Evolutionary conservation across 2,329 filamentous ascomycete species (phyloP).

Genomic region (Apiospora hydei): DNA sequence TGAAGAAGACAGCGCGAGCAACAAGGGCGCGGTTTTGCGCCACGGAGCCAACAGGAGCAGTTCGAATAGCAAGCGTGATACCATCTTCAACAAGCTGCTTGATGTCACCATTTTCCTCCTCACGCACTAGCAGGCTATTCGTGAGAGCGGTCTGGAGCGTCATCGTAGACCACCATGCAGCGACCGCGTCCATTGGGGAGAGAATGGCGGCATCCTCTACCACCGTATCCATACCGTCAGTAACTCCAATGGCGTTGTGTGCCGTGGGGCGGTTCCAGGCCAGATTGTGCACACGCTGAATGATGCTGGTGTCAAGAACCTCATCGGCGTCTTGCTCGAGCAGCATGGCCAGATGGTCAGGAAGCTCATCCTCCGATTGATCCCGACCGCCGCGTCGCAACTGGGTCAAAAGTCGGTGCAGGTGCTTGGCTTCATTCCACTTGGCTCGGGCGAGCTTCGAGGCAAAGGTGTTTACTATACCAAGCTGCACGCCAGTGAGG

Average conservation of each 20-base stretch:
- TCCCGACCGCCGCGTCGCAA: slow-evolving; percentile 49
- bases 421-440: slow-evolving; percentile 81
- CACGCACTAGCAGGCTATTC: slow-evolving; percentile 63
- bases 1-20: slow-evolving; percentile 63
- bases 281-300: slow-evolving; percentile 87
- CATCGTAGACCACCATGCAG: slow-evolving; percentile 87
- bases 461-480: slow-evolving; percentile 72
- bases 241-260: slow-evolving; percentile 66
- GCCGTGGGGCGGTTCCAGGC: slow-evolving; percentile 85
- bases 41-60: slow-evolving; percentile 80
- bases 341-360: slow-evolving; percentile 77
- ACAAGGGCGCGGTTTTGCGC: slow-evolving; percentile 69
- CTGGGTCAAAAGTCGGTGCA: slow-evolving; percentile 60
- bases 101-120: slow-evolving; percentile 52
- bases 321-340: slow-evolving; percentile 83
- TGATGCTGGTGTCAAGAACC: slow-evolving; percentile 77
- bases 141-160: slow-evolving; percentile 74
- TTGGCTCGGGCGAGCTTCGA: slow-evolving; percentile 75
- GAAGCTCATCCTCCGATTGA: slow-evolving; percentile 70
- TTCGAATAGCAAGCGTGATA: slow-evolving; percentile 73
- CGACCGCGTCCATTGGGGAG: slow-evolving; percentile 87
- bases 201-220: slow-evolving; percentile 86
- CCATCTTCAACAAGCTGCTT: slow-evolving; percentile 49
- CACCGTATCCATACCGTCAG: slow-evolving; percentile 81
- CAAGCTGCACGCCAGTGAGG: slow-evolving; percentile 69